Base-by-base conservation (phyloP, 257 asterid species). In the Cruciata laevipes region DNA sequence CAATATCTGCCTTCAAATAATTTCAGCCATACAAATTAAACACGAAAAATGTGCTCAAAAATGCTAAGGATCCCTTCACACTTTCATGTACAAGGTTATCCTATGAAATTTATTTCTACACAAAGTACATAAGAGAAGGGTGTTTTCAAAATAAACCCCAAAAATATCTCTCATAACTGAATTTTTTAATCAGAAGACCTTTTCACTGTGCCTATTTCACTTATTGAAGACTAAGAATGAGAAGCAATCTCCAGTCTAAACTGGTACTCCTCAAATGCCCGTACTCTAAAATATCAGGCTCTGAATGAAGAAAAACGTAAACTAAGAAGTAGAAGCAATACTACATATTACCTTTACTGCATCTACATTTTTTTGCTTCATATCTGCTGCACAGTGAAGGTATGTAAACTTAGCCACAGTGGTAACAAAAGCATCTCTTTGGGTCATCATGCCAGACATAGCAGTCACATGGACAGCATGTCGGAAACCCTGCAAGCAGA, bases 311-410 rank as follows among this genome's bases (percentile, higher is more conserved):
- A 17, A 25, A 33, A 38, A 17, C 14, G 62, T 67, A 9, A 51
- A 66, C 62, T 59, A 70, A 47, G 42, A 73, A 62, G 66, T 56
- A 68, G 38, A 82, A 57, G 23, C 63, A 66, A 56, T 33, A 68
- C 38, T 86, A 93, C 99, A 56, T 33, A 68, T 44, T 86, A 93
- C 99, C 96, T 94, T 94, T 69, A 94, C 97, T 66, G 97, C 86
- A 78, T 94, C 96, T 52, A 94, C 90, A 85, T 88, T 90, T 73
- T 94, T 94, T 85, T 94, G 99, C 79, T 94, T 94, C 97, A 94
- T 94, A 75, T 94, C 99, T 70, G 96, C 97, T 53, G 97, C 99
- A 76, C 97, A 90, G 72, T 94, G 99, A 77, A 94, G 99, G 80
- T 90, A 73, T 33, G 99, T 94, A 71, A 94, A 94, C 83, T 94